Base-by-base conservation (phyloP, 192 early-diverging fungal genomes). In the Podila minutissima region DNA sequence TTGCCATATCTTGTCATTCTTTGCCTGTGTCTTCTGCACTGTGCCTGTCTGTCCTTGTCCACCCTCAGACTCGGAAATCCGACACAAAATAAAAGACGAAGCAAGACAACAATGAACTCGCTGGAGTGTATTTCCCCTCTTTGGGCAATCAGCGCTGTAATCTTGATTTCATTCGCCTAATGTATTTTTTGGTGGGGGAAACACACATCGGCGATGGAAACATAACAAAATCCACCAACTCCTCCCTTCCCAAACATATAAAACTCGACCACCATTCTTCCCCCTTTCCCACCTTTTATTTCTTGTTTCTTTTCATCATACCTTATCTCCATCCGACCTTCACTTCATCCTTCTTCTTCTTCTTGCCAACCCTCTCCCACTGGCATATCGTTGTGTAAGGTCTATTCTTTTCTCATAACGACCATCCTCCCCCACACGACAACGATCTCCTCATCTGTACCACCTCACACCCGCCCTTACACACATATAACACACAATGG, bases 401-500 rank as follows among this genome's bases (percentile, higher is more conserved):
- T 24, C 19, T n/a, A 55, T 24, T 26, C 20, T 11, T 46, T 17
- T 46, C 15, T 4, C 41, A 4, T 46, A 46, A 41, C 38, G 38
- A 41, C 12, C 12, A 41, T 2, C 9, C 38, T 15, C 41, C 3
- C 38, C 41, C 41, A 46, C 41, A 46, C 41, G 41, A 17, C 41
- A 46, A 46, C 41, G 41, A 46, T 11, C 4, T 46, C 2, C 41
- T 41, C 53, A 24, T 55, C 51, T 55, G 53, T 24, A 26, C 24
- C 53, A 55, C 20, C 53, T 24, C 6, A 7, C 53, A 15, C 8
- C 3, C 2, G 35, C 31, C 17, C 59, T 26, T 31, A 46, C 62
- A 35, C 2, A 58, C 62, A 65, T 13, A 32, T 49, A 71, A n/a
- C 51, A 28, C 19, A 7, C 28, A 48, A 81, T 81, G 77, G 77